Conservation (phyloP, 2,329 filamentous ascomycete species). For the Microcera coccophila region DNA sequence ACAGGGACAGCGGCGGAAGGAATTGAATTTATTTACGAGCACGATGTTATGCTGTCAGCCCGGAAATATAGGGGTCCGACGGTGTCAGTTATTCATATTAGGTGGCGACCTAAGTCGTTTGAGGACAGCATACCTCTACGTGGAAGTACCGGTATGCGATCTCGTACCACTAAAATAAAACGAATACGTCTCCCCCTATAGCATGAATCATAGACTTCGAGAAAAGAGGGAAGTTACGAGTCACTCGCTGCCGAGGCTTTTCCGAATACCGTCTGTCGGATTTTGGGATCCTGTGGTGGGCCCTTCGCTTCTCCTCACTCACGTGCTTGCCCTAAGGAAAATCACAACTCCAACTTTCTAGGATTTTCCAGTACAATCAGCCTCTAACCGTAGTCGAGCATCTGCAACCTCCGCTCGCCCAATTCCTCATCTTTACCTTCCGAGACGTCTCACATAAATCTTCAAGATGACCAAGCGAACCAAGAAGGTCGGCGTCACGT, state of each 20-base stretch:
- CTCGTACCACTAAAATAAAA: too few species aligned
- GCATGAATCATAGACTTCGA: too few species aligned
- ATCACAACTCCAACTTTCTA: constrained; percentile 36
- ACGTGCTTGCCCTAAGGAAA: constrained; percentile 43
- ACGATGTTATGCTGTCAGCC: too few species aligned
- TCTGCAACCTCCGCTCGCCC: constrained; percentile 29
- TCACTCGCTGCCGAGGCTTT: constrained; percentile 50
- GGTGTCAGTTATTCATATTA: too few species aligned
- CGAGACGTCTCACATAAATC: constrained; percentile 35
- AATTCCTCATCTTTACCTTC: constrained; percentile 32
- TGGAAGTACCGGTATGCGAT: too few species aligned
- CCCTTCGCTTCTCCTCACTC: constrained; percentile 26
- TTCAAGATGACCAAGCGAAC: constrained; percentile 92
- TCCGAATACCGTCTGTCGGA: background rate
- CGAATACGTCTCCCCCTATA: too few species aligned
- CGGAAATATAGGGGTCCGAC: too few species aligned
- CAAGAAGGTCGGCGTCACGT: constrained; percentile 94
- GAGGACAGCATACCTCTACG: too few species aligned
- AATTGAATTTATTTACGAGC: too few species aligned
- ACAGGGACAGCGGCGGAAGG: too few species aligned
- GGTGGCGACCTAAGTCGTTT: too few species aligned
- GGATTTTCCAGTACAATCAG: constrained; percentile 33
- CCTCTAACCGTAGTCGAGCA: constrained; percentile 29
- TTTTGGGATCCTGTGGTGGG: constrained; percentile 14
- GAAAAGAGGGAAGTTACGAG: too few species aligned